Percentiles rank a stretch among this genome's conserved stretches.
Evolutionary conservation across 2,329 filamentous ascomycete species (phyloP).

Genomic region (Amylocarpus encephaloides): DNA sequence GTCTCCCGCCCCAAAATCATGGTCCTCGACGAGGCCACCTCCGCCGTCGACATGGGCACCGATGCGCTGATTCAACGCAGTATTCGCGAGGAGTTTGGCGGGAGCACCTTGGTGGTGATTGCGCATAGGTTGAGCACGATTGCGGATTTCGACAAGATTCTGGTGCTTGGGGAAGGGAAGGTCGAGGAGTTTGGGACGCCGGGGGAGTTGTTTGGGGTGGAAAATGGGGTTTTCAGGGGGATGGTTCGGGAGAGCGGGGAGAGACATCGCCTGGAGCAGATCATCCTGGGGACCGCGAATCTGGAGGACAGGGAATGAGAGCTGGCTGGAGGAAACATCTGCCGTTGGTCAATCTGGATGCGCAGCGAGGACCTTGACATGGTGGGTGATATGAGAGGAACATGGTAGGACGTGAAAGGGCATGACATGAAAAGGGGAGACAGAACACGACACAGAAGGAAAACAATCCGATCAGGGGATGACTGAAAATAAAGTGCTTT

Average conservation of each 20-base stretch:
- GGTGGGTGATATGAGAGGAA: too few relatives aligned
- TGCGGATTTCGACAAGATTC: constrained; percentile 67
- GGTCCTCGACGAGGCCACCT: constrained; percentile 75
- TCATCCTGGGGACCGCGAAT: constrained; percentile 12
- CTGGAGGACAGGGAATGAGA: neutral
- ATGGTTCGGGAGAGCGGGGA: constrained; percentile 58
- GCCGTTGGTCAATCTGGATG: too few relatives aligned
- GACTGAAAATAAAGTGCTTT: too few relatives aligned
- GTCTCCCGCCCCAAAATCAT: constrained; percentile 68
- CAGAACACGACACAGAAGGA: too few relatives aligned
- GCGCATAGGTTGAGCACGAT: constrained; percentile 72
- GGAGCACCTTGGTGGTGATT: constrained; percentile 65
- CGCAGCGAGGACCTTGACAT: too few relatives aligned
- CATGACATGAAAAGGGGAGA: too few relatives aligned
- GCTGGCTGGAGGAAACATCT: too few relatives aligned
- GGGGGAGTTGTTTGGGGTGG: constrained; percentile 49
- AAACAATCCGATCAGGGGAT: too few relatives aligned
- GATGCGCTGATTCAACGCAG: constrained; percentile 67
- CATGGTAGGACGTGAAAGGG: too few relatives aligned
- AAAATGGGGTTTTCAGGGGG: constrained; percentile 47
- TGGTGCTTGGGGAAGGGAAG: constrained; percentile 62
- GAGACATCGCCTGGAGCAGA: constrained; percentile 35
- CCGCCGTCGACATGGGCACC: constrained; percentile 71
- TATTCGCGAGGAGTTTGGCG: constrained; percentile 65
- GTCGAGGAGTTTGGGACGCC: constrained; percentile 64